Conservation (phyloP, 495 filamentous ascomycete genomes). For the Aspergillus diversus region DNA sequence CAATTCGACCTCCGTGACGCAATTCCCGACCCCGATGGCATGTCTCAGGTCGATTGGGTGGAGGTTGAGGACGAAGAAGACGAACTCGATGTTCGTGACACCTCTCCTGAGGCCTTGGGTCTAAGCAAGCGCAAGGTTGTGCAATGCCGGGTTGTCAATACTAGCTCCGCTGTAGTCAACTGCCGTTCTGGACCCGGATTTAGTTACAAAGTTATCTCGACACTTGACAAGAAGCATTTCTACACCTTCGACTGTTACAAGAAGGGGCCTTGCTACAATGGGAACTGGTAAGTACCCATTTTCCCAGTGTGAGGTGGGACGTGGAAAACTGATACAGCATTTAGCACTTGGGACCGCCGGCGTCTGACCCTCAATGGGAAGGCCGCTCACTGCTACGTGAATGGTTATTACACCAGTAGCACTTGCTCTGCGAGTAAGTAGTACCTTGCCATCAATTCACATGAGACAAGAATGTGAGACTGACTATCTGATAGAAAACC, state of each 20-base stretch:
- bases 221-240: neutral
- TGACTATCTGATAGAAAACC: neutral
- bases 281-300: neutral
- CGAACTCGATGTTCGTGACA: neutral
- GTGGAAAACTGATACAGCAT: neutral
- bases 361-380: neutral
- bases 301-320: neutral
- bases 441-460: neutral
- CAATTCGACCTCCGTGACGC: neutral
- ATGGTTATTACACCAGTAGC: neutral
- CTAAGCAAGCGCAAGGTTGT: neutral
- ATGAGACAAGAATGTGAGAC: neutral
- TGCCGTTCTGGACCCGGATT: neutral
- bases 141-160: neutral
- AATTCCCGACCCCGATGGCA: neutral
- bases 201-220: neutral
- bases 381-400: neutral
- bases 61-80: neutral
- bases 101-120: neutral
- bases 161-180: neutral
- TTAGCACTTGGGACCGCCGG: neutral
- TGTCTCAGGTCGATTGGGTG: neutral
- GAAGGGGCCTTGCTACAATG: neutral
- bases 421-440: neutral
- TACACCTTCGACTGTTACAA: neutral